phyloP scores from a whole-genome alignment of 2,329 filamentous ascomycete species.

The Nannizzia gypsea region DNA sequence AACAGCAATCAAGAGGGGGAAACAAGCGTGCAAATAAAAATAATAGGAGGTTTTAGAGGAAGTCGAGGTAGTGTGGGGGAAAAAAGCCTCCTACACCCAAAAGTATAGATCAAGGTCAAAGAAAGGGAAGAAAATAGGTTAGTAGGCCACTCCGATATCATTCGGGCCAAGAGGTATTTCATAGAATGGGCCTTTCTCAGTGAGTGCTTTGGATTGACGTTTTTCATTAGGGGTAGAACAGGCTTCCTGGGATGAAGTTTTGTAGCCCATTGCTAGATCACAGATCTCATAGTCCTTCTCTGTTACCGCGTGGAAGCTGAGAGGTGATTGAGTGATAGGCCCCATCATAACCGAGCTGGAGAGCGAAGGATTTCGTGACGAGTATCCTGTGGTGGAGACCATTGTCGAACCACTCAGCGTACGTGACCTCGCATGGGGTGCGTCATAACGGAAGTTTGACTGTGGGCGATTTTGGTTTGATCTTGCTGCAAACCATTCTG shows the following conservation, averaged over 20 bases:
- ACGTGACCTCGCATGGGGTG: slow-evolving; percentile 14
- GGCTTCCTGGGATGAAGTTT: slow-evolving; percentile 10
- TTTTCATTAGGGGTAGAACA: slow-evolving; percentile 17
- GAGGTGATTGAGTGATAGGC: slow-evolving; percentile 13
- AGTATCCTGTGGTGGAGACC: slow-evolving; percentile 17
- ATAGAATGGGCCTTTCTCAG: neutral
- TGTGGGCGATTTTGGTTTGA: slow-evolving; percentile 2
- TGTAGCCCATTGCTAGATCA: slow-evolving; percentile 8
- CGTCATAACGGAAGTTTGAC: neutral
- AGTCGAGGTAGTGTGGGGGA: neutral
- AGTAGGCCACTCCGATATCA: slow-evolving; percentile 25
- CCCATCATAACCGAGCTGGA: slow-evolving; percentile 20
- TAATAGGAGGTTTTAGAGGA: neutral
- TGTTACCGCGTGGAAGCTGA: slow-evolving; percentile 7
- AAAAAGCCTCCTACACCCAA: neutral
- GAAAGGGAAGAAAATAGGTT: neutral
- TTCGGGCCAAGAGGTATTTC: slow-evolving; percentile 8
- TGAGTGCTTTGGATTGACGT: slow-evolving; percentile 14
- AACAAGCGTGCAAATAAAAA: neutral
- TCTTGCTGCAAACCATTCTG: slow-evolving; percentile 1
- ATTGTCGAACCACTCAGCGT: slow-evolving; percentile 28
- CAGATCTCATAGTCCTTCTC: slow-evolving; percentile 18
- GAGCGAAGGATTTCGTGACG: slow-evolving; percentile 20
- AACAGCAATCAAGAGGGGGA: neutral
- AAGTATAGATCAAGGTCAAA: neutral